Conservation (phyloP, 805 yeast genomes). For the Pichia californica region DNA sequence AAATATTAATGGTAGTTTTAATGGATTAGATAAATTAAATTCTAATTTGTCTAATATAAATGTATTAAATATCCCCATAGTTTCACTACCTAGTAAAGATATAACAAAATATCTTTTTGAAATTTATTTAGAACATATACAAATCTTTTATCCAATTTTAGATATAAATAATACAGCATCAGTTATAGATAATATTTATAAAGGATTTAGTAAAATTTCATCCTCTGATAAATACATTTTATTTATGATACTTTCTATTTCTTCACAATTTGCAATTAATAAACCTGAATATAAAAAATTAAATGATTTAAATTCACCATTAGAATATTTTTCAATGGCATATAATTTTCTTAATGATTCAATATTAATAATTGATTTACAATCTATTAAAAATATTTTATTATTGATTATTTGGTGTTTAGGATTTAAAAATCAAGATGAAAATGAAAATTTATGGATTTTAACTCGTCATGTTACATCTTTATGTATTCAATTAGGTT, state of each 20-base stretch:
- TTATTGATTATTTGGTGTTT: background rate
- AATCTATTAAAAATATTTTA: background rate
- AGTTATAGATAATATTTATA: background rate
- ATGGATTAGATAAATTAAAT: background rate
- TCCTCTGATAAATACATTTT: background rate
- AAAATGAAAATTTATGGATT: conserved; percentile 6
- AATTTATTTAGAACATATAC: background rate
- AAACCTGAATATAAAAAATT: background rate
- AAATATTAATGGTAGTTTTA: background rate
- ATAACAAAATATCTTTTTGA: background rate
- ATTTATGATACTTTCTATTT: conserved; percentile 1
- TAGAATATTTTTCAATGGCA: background rate
- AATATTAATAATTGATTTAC: background rate
- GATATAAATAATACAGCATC: background rate
- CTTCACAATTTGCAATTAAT: background rate
- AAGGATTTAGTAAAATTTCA: background rate
- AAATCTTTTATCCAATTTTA: background rate
- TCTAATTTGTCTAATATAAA: background rate
- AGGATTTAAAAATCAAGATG: background rate
- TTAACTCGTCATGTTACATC: background rate
- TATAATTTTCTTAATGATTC: background rate
- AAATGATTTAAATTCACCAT: background rate
- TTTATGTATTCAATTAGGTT: conserved; percentile 1
- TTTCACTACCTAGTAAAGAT: background rate
- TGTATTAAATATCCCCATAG: background rate